Evolutionary conservation across 2,329 filamentous ascomycete species (phyloP).

Genomic region (Nothomitra cinnamomea): DNA sequence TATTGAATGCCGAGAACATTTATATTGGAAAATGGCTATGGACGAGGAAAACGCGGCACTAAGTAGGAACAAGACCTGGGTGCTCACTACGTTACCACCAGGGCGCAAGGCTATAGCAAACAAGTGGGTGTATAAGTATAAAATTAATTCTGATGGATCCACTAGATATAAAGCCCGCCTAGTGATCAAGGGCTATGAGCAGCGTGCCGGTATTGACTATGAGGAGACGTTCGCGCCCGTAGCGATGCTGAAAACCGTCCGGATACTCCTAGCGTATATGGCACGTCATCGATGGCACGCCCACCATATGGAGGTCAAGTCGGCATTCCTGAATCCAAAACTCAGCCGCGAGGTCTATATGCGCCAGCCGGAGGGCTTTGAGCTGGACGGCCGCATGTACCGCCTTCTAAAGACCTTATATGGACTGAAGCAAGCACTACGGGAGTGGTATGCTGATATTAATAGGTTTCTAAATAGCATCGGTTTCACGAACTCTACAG

Average conservation of each 20-base stretch:
- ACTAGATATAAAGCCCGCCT: conserved; percentile 6
- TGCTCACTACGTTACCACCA: not conserved
- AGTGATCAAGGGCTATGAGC: conserved; percentile 6
- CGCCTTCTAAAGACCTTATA: too few relatives aligned
- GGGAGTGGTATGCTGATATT: too few relatives aligned
- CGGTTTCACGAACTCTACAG: not conserved
- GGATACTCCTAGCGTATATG: too few relatives aligned
- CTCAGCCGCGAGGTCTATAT: not conserved
- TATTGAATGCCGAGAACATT: not conserved
- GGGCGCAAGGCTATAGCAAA: not conserved
- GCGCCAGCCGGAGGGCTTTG: not conserved
- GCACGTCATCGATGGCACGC: too few relatives aligned
- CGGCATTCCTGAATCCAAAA: not conserved
- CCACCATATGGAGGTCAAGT: not conserved
- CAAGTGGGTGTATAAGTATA: not conserved
- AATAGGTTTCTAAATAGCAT: too few relatives aligned
- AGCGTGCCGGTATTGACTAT: conserved; percentile 2
- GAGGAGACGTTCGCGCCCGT: conserved; percentile 8
- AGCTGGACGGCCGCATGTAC: not conserved
- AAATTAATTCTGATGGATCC: conserved; percentile 4
- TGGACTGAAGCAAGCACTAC: too few relatives aligned
- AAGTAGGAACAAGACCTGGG: too few relatives aligned
- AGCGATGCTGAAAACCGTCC: too few relatives aligned
- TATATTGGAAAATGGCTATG: too few relatives aligned
- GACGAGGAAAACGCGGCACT: too few relatives aligned